Evolutionary conservation across 257 asterid genomes (phyloP).

Genomic region (Nicotiana noctiflora): DNA sequence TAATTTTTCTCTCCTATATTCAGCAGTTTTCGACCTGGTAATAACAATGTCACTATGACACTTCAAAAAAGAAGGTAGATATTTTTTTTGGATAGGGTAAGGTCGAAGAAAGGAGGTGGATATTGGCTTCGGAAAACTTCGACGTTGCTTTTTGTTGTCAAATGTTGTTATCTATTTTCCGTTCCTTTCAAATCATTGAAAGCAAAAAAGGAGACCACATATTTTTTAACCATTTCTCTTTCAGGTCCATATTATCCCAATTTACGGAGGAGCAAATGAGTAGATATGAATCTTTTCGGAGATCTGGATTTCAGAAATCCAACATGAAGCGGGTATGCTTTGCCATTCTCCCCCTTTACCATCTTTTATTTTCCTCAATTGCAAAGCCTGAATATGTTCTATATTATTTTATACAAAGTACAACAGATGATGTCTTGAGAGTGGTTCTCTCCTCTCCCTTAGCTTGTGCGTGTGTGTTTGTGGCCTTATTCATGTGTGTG

Average conservation of each 20-base stretch:
- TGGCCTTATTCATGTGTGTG: neutral
- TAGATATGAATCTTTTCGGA: conserved; percentile 80
- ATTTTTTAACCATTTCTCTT: neutral
- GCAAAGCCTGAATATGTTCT: neutral
- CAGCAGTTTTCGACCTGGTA: neutral
- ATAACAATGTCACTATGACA: neutral
- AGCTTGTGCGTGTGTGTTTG: neutral
- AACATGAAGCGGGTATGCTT: conserved; percentile 70
- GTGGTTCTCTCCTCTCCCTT: neutral
- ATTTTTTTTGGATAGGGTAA: neutral
- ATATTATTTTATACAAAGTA: neutral
- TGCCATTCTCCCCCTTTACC: neutral
- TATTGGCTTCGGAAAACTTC: neutral
- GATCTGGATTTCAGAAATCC: conserved; percentile 86
- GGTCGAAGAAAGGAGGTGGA: neutral
- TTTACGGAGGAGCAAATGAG: conserved; percentile 86
- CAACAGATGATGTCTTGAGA: neutral
- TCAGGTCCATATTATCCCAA: conserved; percentile 65
- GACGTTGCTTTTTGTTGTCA: neutral
- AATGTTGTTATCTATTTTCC: neutral
- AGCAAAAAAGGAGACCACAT: neutral
- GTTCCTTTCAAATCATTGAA: neutral
- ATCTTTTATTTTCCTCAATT: neutral
- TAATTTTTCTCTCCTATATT: neutral
- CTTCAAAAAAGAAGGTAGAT: neutral